Conservation (phyloP, 2,329 filamentous ascomycete species). For the Elsinoe arachidis region DNA sequence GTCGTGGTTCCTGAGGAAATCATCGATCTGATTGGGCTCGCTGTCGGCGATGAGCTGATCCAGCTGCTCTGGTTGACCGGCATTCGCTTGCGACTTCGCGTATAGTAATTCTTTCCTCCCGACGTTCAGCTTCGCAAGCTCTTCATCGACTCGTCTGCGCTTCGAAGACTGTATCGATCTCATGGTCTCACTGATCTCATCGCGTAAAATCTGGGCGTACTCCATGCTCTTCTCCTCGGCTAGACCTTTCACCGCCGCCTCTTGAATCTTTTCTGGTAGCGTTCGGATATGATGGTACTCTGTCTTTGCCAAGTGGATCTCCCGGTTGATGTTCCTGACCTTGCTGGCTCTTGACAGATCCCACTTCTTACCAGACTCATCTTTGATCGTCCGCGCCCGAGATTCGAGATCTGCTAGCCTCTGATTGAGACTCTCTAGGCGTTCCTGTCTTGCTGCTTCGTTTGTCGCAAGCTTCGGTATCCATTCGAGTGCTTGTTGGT, state of each 20-base stretch:
- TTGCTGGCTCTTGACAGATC: conserved; percentile 6
- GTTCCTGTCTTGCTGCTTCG: conserved; percentile 15
- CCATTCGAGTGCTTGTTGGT: not conserved
- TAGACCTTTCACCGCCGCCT: not conserved
- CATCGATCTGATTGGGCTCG: not conserved
- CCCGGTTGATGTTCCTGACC: conserved; percentile 4
- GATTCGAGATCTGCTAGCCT: conserved; percentile 1
- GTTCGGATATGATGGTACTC: conserved; percentile 3
- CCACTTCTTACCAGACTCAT: conserved; percentile 8
- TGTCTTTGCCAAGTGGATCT: not conserved
- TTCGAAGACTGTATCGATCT: not conserved
- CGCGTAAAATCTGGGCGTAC: not conserved
- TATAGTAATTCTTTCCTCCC: not conserved
- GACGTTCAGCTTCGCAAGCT: not conserved
- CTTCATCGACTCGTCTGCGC: not conserved
- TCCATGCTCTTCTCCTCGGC: conserved; percentile 7
- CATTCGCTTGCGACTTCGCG: not conserved
- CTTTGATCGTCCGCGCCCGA: conserved; percentile 2
- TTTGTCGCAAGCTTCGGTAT: not conserved
- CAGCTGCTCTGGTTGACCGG: not conserved
- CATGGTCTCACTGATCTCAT: not conserved
- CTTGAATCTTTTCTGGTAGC: not conserved
- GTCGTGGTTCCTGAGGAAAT: not conserved
- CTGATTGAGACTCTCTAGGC: conserved; percentile 12
- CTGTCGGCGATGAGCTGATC: not conserved